Percentiles rank a stretch among this genome's conserved stretches.
Evolutionary conservation across 768 basidiomycete genomes (phyloP).

Genomic region (Solioccasus polychromus): DNA sequence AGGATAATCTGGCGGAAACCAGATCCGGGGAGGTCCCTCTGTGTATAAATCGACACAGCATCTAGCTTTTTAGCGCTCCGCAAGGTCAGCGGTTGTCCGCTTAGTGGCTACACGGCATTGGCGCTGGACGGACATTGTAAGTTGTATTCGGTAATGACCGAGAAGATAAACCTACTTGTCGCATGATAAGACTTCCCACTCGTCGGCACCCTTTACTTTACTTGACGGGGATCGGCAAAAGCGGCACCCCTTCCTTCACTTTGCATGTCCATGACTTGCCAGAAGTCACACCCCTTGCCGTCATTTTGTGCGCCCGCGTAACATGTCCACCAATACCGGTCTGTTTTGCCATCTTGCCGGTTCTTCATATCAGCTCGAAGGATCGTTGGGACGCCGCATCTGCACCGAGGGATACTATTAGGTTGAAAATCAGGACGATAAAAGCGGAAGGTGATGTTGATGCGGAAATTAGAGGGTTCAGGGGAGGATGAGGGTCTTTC

Average conservation of each 20-base stretch:
- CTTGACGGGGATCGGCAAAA: constrained; percentile 21
- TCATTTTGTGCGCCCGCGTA: constrained; percentile 81
- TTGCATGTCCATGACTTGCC: constrained; percentile 70
- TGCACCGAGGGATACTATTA: constrained; percentile 62
- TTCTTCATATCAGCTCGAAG: constrained; percentile 81
- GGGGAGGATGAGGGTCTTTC: constrained; percentile 15
- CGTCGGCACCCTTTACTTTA: background rate
- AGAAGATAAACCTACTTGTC: constrained; percentile 2
- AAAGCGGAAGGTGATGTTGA: constrained; percentile 86
- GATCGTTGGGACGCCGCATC: constrained; percentile 68
- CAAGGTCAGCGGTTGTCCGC: background rate
- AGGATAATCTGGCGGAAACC: constrained; percentile 1
- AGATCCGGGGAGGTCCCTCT: background rate
- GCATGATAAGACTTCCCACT: background rate
- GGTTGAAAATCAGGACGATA: constrained; percentile 80
- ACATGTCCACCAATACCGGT: constrained; percentile 74
- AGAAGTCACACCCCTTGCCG: constrained; percentile 75
- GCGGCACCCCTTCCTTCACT: constrained; percentile 62
- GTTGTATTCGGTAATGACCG: background rate
- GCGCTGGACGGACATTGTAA: background rate
- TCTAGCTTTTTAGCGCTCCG: background rate
- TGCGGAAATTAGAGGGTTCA: constrained; percentile 62
- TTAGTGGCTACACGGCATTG: background rate
- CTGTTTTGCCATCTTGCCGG: constrained; percentile 48
- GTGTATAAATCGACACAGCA: too few species aligned